Conservation (phyloP, 306 rosid species). For the Fragaria ananassa region DNA sequence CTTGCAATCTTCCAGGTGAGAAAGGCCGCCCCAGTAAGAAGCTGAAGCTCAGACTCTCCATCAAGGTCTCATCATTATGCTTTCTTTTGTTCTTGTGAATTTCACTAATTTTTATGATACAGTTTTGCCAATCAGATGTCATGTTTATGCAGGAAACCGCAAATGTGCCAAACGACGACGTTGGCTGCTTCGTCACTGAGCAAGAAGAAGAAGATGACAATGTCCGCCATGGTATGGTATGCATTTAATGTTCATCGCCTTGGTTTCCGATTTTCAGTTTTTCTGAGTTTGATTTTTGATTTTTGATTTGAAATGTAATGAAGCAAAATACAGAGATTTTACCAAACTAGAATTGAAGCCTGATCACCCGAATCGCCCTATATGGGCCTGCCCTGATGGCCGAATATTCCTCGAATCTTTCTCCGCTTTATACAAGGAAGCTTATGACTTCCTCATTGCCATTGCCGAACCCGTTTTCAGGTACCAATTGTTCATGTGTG, state of each 20-base stretch:
- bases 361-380: conserved; percentile 72
- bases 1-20: conserved; percentile 47
- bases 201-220: conserved; percentile 37
- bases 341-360: conserved; percentile 78
- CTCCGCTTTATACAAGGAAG: conserved; percentile 86
- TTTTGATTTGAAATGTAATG: conserved; percentile 3
- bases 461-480: conserved; percentile 95
- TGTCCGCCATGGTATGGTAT: conserved; percentile 38
- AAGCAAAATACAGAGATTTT: conserved; percentile 63
- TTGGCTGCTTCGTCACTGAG: conserved; percentile 47
- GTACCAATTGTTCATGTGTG: conserved; percentile 31
- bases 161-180: conserved; percentile 40
- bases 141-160: conserved; percentile 48
- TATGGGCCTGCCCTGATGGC: conserved; percentile 92
- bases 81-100: background rate
- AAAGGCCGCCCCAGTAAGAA: conserved; percentile 48
- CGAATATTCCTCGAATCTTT: conserved; percentile 89
- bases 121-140: background rate
- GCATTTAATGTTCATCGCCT: background rate
- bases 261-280: too few relatives aligned
- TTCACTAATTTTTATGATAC: background rate
- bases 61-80: conserved; percentile 29
- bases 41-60: conserved; percentile 34
- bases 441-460: conserved; percentile 90
- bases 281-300: too few relatives aligned